Conservation (phyloP, 345 rosid species). For the Heritiera fomes region DNA sequence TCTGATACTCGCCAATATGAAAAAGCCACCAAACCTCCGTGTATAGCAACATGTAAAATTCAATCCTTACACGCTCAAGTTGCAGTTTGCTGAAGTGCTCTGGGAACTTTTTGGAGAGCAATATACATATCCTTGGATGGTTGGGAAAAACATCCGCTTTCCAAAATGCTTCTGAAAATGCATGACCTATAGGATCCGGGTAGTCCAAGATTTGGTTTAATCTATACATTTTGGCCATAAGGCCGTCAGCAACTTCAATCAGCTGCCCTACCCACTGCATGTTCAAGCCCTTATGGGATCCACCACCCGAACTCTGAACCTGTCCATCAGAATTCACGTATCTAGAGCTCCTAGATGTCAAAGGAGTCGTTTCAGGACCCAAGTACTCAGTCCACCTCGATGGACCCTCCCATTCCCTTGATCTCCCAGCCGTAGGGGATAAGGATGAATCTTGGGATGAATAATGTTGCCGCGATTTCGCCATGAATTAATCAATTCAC, state of each 20-base stretch:
- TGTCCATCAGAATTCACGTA: conserved; percentile 62
- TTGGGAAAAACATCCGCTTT: conserved; percentile 90
- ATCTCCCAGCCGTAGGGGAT: conserved; percentile 63
- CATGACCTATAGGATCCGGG: conserved; percentile 77
- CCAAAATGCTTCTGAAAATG: conserved; percentile 88
- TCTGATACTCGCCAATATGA: conserved; percentile 17
- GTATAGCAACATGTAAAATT: conserved; percentile 12
- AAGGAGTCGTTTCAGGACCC: conserved; percentile 65
- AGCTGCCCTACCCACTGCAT: conserved; percentile 92
- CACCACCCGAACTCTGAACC: conserved; percentile 57
- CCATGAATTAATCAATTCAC: conserved; percentile 47
- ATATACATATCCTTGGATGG: conserved; percentile 75
- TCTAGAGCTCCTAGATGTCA: conserved; percentile 57
- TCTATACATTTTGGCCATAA: conserved; percentile 97
- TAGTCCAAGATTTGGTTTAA: conserved; percentile 89
- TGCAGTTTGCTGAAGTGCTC: conserved; percentile 95
- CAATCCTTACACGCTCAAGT: conserved; percentile 82
- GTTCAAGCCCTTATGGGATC: conserved; percentile 81
- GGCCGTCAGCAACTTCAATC: conserved; percentile 89
- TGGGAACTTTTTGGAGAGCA: conserved; percentile 93
- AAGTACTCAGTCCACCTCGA: conserved; percentile 95
- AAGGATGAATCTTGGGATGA: conserved; percentile 50
- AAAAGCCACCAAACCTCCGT: conserved; percentile 6
- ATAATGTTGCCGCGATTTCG: conserved; percentile 62
- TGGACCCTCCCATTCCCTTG: conserved; percentile 92